Evolutionary conservation across 75 land plant genomes (phyloP), one percentile per base, ranked within the genome.

Genomic region (Isoetes taiwanensis): DNA sequence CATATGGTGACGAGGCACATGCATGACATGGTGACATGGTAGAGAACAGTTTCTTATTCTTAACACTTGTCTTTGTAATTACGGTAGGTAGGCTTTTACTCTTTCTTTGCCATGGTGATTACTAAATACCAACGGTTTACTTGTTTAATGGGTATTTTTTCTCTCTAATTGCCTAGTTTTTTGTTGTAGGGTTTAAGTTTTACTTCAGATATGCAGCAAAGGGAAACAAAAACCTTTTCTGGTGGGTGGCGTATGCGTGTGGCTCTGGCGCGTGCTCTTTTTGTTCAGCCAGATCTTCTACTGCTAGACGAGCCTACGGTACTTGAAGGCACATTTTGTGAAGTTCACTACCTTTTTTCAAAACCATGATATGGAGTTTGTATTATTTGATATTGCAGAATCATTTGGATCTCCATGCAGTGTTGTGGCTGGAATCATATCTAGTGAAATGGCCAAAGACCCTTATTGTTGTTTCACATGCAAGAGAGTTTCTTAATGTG

Each of bases 221-320:
- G 72, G 46, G 66, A 78, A 55, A 94, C 99, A 30, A 94, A 74
- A 54, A 66, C 96, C 12, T 94, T 94, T 52, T 94, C 99, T 59
- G 99, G 99, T 58, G 99, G 99, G 33, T 94, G 99, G 99, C 69
- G 99, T 20, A 94, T 94, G 99, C 72, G 99, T 39, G 82, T 94
- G 28, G 99, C 99, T 48, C 75, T 94, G 56, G 99, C 99, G 11
- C 80, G 99, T 31, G 99, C 99, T 38, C 56, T 94, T 33, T 94
- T 84, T 64, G 78, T 94, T 55, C 93, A 88, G 70, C 99, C 99
- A 29, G 99, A 94, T 71, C 54, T 94, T 34, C 65, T 94, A 57
- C 66, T 94, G 26, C 85, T 94, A 74, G 99, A 94, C 72, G 99
- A 94, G 71, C 99, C 99, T 33, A 94, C 99, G 34, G 99, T 88